These are phyloP conservation scores for Lepidium didymum DNA, from an alignment of 345 rosid genomes.

Conservation along the genomic window DNA sequence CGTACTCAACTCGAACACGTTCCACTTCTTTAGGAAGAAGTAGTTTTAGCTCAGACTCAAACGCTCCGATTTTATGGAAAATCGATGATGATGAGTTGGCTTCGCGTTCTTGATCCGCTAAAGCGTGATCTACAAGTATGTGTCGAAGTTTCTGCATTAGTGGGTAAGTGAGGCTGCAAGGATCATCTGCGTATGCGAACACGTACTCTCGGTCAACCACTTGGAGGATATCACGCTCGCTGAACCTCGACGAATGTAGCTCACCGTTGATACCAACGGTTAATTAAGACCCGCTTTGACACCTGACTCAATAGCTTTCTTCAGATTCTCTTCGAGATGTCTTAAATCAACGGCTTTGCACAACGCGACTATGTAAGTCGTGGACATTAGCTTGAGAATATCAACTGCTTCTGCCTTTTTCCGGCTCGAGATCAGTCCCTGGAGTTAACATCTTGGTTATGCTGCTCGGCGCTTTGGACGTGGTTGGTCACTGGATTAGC, in stretches of 20 bases:
- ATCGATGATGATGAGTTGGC: slow-evolving; percentile 38
- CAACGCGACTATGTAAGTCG: slow-evolving; percentile 49
- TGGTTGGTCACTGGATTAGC: slow-evolving; percentile 69
- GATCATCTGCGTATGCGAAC: slow-evolving; percentile 63
- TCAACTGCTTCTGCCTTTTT: slow-evolving; percentile 59
- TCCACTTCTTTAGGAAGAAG: slow-evolving; percentile 62
- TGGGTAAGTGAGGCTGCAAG: slow-evolving; percentile 64
- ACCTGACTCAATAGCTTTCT: slow-evolving; percentile 41
- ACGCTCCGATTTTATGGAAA: slow-evolving; percentile 58
- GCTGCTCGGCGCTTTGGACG: slow-evolving; percentile 61
- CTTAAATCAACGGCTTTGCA: slow-evolving; percentile 63
- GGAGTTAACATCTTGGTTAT: slow-evolving; percentile 67
- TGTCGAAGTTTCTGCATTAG: slow-evolving; percentile 75
- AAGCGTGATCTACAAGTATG: slow-evolving; percentile 58
- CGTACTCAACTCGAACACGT: slow-evolving; percentile 35
- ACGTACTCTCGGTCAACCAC: slow-evolving; percentile 60
- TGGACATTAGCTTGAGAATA: slow-evolving; percentile 55
- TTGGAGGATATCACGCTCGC: slow-evolving; percentile 55
- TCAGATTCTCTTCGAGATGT: slow-evolving; percentile 57
- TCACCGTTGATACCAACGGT: slow-evolving; percentile 52
- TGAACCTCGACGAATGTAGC: slow-evolving; percentile 72
- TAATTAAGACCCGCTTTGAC: slow-evolving; percentile 44
- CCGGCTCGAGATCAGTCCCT: slow-evolving; percentile 52
- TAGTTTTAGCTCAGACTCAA: slow-evolving; percentile 53
- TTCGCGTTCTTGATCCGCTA: slow-evolving; percentile 53